Conservation (phyloP, 805 yeast species). For the Starmerella etchellsii region DNA sequence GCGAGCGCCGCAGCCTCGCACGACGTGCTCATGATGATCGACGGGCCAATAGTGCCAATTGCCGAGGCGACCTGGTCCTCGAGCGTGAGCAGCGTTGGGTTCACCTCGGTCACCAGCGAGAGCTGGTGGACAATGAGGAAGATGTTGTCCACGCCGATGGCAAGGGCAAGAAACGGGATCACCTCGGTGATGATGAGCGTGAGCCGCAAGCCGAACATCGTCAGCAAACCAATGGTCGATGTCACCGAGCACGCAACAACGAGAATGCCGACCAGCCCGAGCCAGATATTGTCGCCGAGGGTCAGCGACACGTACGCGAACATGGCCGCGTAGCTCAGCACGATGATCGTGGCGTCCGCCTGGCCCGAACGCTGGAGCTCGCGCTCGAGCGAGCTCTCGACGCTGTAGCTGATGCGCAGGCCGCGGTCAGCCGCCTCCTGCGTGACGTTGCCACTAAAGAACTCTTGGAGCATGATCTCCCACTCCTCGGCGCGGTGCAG, state of each 20-base stretch:
- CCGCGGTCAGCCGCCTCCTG: conserved; percentile 40
- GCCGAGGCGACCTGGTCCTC: conserved; percentile 52
- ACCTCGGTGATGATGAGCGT: conserved; percentile 93
- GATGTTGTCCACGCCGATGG: conserved; percentile 93
- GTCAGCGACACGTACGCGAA: conserved; percentile 78
- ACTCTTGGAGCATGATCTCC: conserved; percentile 57
- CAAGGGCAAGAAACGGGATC: conserved; percentile 81
- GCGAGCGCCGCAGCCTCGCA: conserved; percentile 71
- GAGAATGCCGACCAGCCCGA: conserved; percentile 74
- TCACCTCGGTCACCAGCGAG: conserved; percentile 37
- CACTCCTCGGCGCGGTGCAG: conserved; percentile 34
- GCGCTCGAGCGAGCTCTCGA: conserved; percentile 72
- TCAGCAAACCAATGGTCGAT: conserved; percentile 71
- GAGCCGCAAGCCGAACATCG: conserved; percentile 64
- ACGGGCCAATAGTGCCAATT: conserved; percentile 70
- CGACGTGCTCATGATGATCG: conserved; percentile 62
- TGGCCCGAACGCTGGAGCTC: conserved; percentile 74
- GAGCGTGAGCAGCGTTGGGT: conserved; percentile 35
- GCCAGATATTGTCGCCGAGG: conserved; percentile 58
- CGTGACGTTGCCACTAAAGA: conserved; percentile 33
- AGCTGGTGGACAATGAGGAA: conserved; percentile 76
- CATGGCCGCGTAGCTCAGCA: conserved; percentile 71
- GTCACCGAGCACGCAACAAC: conserved; percentile 71
- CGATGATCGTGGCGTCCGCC: conserved; percentile 59
- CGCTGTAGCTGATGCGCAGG: conserved; percentile 55